phyloP scores from a whole-genome alignment of 768 basidiomycete species.

The Rhizopogon vulgaris region DNA sequence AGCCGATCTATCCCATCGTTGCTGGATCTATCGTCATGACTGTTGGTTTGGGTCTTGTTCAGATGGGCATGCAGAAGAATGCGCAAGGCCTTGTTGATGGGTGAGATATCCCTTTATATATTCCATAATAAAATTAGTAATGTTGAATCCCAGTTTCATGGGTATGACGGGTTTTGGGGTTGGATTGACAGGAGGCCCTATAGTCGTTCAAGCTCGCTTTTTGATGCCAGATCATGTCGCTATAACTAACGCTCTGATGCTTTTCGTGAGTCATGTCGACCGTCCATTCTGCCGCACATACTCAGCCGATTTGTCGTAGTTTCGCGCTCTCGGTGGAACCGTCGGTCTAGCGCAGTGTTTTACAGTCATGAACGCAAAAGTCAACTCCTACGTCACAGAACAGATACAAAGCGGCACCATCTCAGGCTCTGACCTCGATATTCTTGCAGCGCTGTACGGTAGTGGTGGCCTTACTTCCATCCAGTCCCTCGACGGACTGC shows the following conservation, averaged over 20 bases:
- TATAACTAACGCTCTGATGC: slow-evolving; percentile 34
- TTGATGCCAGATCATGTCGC: slow-evolving; percentile 37
- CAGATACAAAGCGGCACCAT: slow-evolving; percentile 23
- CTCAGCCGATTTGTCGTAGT: slow-evolving; percentile 19
- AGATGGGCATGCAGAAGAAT: slow-evolving; percentile 34
- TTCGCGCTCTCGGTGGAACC: slow-evolving; percentile 45
- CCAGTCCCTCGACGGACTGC: slow-evolving; percentile 31
- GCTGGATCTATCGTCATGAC: slow-evolving; percentile 32
- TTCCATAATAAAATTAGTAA: background rate
- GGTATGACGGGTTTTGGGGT: slow-evolving; percentile 38
- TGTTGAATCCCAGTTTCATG: slow-evolving; percentile 30
- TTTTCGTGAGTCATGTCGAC: slow-evolving; percentile 33
- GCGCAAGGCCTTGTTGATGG: slow-evolving; percentile 29
- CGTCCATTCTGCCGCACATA: background rate
- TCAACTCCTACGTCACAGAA: slow-evolving; percentile 26
- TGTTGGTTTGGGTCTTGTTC: slow-evolving; percentile 37
- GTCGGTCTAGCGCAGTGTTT: slow-evolving; percentile 48
- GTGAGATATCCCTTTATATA: slow-evolving; percentile 13
- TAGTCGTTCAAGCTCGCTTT: slow-evolving; percentile 41
- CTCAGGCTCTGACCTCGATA: slow-evolving; percentile 19
- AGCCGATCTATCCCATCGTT: slow-evolving; percentile 39
- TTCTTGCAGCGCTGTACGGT: slow-evolving; percentile 20
- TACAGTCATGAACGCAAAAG: slow-evolving; percentile 41
- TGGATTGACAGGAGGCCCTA: slow-evolving; percentile 34
- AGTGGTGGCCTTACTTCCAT: slow-evolving; percentile 27